Percentiles rank a stretch among this genome's conserved stretches.
phyloP scores from a whole-genome alignment of 2,329 filamentous ascomycete species.

The Beauveria sp. region DNA sequence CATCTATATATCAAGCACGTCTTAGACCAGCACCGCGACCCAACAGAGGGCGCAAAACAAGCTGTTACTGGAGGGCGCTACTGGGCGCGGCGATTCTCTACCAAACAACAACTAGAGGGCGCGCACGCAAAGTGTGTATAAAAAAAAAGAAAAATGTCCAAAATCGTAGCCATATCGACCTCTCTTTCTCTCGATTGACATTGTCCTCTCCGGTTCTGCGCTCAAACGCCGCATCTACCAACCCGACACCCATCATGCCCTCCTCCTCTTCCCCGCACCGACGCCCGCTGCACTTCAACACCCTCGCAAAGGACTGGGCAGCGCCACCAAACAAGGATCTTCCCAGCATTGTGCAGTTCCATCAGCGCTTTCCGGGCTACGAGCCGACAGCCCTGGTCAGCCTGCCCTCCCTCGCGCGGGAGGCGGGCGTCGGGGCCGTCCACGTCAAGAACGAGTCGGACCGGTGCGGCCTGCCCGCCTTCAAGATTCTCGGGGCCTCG shows the following conservation, averaged over 20 bases:
- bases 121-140: neutral
- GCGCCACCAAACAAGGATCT: conserved; percentile 28
- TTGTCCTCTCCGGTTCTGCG: no score
- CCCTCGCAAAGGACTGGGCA: neutral
- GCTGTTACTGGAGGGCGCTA: conserved; percentile 7
- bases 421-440: conserved; percentile 47
- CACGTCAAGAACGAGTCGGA: conserved; percentile 61
- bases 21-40: neutral
- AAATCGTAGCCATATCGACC: neutral
- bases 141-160: neutral
- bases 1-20: neutral
- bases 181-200: neutral
- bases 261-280: conserved; percentile 1
- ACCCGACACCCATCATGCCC: neutral
- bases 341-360: conserved; percentile 49
- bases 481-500: conserved; percentile 74
- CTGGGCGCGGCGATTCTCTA: neutral
- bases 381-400: conserved; percentile 52
- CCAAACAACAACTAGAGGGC: neutral
- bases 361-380: conserved; percentile 59
- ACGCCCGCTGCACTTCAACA: conserved; percentile 8
- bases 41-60: conserved; percentile 2
- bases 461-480: conserved; percentile 60
- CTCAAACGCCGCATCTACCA: neutral
- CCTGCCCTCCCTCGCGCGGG: conserved; percentile 43